Evolutionary conservation across 805 yeast species (phyloP).

Genomic region (Schwanniomyces pseudopolymorphus): DNA sequence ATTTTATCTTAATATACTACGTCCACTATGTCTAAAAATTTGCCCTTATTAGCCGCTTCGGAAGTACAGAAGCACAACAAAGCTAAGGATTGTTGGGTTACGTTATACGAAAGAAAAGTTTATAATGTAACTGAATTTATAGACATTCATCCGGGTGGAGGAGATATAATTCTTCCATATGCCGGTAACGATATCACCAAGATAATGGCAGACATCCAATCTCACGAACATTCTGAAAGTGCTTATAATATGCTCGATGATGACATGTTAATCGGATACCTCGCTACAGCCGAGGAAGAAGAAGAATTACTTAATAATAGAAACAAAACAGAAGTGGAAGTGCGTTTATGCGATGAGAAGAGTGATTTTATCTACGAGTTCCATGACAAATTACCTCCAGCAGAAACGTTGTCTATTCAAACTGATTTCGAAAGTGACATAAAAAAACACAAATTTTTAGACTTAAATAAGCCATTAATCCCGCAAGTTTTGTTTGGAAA

Average conservation of each 20-base stretch:
- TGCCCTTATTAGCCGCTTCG: constrained; percentile 61
- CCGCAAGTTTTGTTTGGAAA: constrained; percentile 74
- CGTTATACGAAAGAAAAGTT: constrained; percentile 74
- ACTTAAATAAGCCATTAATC: constrained; percentile 77
- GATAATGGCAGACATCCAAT: constrained; percentile 67
- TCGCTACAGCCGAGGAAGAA: constrained; percentile 82
- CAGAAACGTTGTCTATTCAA: constrained; percentile 67
- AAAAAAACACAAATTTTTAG: constrained; percentile 79
- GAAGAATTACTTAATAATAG: constrained; percentile 63
- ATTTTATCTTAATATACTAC: neutral
- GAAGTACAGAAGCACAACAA: constrained; percentile 56
- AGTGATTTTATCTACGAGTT: constrained; percentile 36
- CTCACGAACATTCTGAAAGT: constrained; percentile 79
- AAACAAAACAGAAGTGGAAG: constrained; percentile 59
- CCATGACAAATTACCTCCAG: constrained; percentile 68
- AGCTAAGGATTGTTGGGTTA: constrained; percentile 71
- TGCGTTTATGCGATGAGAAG: constrained; percentile 30
- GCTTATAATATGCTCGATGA: constrained; percentile 88
- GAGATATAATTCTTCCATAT: constrained; percentile 53
- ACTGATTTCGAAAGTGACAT: constrained; percentile 77
- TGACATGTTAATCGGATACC: constrained; percentile 71
- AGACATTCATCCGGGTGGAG: constrained; percentile 73
- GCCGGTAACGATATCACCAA: constrained; percentile 67
- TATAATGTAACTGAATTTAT: constrained; percentile 78
- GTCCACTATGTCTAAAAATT: constrained; percentile 16